Percentiles rank a stretch among this genome's conserved stretches.
These are phyloP conservation scores for Sphaerulina vaccinii DNA, from an alignment of 2,329 filamentous ascomycete species.

Conservation along the genomic window DNA sequence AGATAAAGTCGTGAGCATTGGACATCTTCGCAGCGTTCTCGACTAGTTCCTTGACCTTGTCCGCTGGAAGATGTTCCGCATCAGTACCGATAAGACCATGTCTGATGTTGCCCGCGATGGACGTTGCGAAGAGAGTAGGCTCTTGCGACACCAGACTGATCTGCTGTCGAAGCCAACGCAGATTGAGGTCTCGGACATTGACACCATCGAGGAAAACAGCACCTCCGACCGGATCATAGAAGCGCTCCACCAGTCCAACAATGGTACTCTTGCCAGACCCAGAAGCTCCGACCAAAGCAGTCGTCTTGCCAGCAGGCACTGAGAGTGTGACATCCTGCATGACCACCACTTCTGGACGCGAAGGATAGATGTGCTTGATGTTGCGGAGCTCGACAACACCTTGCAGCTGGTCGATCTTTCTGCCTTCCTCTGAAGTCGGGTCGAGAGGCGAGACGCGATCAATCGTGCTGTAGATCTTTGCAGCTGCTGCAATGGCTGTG, in stretches of 20 bases:
- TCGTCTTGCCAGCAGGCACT: conserved; percentile 86
- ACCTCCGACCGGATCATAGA: conserved; percentile 86
- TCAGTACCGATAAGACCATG: conserved; percentile 84
- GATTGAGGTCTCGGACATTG: conserved; percentile 76
- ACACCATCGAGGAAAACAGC: conserved; percentile 77
- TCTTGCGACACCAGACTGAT: conserved; percentile 93
- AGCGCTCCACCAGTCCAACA: conserved; percentile 87
- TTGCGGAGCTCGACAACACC: conserved; percentile 78
- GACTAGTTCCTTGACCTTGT: conserved; percentile 69
- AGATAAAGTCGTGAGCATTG: conserved; percentile 92
- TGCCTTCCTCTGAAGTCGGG: conserved; percentile 67
- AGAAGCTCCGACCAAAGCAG: conserved; percentile 88
- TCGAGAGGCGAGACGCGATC: conserved; percentile 84
- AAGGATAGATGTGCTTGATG: conserved; percentile 92
- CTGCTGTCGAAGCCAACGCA: conserved; percentile 87
- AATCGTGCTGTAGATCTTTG: conserved; percentile 92
- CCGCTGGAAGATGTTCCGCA: conserved; percentile 65
- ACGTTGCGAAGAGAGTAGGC: conserved; percentile 83
- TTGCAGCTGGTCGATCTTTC: conserved; percentile 68
- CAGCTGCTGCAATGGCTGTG: conserved; percentile 75
- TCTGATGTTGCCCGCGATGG: conserved; percentile 86
- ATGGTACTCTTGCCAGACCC: conserved; percentile 95
- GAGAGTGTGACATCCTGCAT: conserved; percentile 78
- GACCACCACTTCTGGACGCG: conserved; percentile 82
- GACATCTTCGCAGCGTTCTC: conserved; percentile 82